phyloP scores from a whole-genome alignment of 116 monocot species.

The Cymodocea nodosa region DNA sequence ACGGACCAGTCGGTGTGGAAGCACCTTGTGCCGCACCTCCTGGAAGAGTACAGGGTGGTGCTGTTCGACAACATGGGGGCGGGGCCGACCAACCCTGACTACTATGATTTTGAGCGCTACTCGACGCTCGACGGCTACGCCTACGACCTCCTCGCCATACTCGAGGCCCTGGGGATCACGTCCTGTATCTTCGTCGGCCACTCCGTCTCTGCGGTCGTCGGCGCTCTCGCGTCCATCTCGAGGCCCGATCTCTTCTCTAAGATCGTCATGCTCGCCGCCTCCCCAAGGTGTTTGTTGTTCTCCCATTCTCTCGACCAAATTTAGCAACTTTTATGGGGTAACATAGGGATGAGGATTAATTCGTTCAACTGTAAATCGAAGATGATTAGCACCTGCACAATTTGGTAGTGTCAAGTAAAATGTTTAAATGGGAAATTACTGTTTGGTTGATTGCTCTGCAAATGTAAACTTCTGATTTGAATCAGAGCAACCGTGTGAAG shows the following conservation, averaged over 20 bases:
- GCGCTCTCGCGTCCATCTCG: constrained; percentile 74
- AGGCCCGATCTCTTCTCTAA: constrained; percentile 91
- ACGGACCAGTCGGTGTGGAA: constrained; percentile 99
- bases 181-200: constrained; percentile 87
- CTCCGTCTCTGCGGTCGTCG: constrained; percentile 84
- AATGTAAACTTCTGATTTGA: too few relatives aligned
- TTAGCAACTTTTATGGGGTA: too few relatives aligned
- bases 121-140: constrained; percentile 78
- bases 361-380: too few relatives aligned
- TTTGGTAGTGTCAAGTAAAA: too few relatives aligned
- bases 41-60: constrained; percentile 67
- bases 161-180: constrained; percentile 44
- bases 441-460: too few relatives aligned
- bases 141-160: constrained; percentile 77
- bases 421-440: too few relatives aligned
- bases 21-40: constrained; percentile 84
- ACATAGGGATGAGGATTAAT: too few relatives aligned
- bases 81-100: constrained; percentile 94
- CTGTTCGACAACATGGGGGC: constrained; percentile 99
- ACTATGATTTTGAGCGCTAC: constrained; percentile 98
- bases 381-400: too few relatives aligned
- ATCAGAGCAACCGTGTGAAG: too few relatives aligned
- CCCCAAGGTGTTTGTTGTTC: constrained; percentile 43
- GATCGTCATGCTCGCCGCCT: constrained; percentile 73
- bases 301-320: too few relatives aligned